A percentile compares a stretch with the other conserved stretches of the same genome.
phyloP scores from a whole-genome alignment of 257 asterid genomes.

The Nyctanthes arbortristis region DNA sequence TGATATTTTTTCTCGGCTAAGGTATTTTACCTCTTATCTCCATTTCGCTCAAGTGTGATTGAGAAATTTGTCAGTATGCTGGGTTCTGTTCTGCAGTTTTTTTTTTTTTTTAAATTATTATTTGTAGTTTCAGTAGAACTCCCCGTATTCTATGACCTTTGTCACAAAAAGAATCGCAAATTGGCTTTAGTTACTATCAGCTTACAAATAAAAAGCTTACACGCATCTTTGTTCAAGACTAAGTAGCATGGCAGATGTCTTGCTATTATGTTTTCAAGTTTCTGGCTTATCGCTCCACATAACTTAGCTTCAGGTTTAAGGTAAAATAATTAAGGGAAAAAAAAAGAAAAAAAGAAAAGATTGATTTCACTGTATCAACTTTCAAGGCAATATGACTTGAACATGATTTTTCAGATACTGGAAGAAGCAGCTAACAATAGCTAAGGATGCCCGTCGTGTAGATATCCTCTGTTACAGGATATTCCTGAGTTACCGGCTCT shows the following conservation, averaged over 20 bases:
- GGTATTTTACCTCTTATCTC: background rate
- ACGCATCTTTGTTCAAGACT: background rate
- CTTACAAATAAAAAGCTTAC: background rate
- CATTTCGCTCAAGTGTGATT: background rate
- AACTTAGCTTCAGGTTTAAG: background rate
- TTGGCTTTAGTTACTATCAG: background rate
- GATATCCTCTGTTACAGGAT: conserved; percentile 73
- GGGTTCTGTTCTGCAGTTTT: background rate
- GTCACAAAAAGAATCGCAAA: background rate
- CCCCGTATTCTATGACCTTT: background rate
- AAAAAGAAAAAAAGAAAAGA: conserved; percentile 10
- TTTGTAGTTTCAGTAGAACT: background rate
- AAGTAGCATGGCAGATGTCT: background rate
- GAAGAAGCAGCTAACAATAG: conserved; percentile 78
- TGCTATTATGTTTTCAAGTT: background rate
- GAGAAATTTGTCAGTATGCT: background rate
- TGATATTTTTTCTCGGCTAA: background rate
- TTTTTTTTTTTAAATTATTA: too few relatives aligned
- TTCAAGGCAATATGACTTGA: background rate
- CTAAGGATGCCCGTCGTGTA: conserved; percentile 87
- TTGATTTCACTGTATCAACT: background rate
- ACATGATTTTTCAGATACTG: conserved; percentile 57
- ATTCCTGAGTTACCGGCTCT: conserved; percentile 72
- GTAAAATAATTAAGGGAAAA: background rate
- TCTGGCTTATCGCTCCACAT: background rate